These are phyloP conservation scores for Aspergillus sclerotiicarbonarius DNA, from an alignment of 495 filamentous ascomycete species.

Conservation along the genomic window DNA sequence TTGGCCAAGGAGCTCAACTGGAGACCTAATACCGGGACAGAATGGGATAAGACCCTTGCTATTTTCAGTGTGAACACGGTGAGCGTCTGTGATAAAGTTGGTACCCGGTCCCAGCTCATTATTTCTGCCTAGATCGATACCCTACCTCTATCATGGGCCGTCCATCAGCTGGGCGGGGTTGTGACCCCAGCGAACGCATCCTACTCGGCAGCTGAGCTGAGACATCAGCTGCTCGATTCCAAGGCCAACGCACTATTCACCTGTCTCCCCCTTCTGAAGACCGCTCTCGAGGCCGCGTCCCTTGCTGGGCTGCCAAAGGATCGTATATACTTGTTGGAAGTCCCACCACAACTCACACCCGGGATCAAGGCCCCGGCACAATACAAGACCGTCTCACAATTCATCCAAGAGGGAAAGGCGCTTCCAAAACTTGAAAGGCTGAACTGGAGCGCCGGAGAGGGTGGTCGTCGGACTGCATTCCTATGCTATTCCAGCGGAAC, in stretches of 20 bases:
- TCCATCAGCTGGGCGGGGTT: conserved; percentile 74
- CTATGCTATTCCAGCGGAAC: conserved; percentile 90
- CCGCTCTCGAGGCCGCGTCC: conserved; percentile 66
- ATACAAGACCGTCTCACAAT: conserved; percentile 69
- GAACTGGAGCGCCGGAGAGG: conserved; percentile 71
- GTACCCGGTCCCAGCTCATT: neutral
- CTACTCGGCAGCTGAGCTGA: conserved; percentile 72
- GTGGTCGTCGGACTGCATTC: conserved; percentile 72
- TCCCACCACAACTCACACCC: conserved; percentile 55
- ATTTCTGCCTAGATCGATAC: conserved; percentile 68
- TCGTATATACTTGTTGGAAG: conserved; percentile 69
- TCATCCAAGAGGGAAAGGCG: conserved; percentile 63
- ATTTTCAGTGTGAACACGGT: conserved; percentile 82
- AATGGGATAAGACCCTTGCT: conserved; percentile 83
- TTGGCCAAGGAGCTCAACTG: conserved; percentile 73
- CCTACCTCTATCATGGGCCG: conserved; percentile 69
- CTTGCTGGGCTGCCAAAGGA: conserved; percentile 66
- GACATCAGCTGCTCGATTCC: conserved; percentile 75
- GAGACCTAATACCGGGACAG: conserved; percentile 68
- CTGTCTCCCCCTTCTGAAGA: conserved; percentile 69
- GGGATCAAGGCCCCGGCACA: conserved; percentile 44
- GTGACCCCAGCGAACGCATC: conserved; percentile 79
- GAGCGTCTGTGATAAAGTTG: conserved; percentile 21
- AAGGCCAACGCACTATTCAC: conserved; percentile 77
- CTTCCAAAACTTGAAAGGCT: conserved; percentile 62